Percentiles rank a stretch among this genome's conserved stretches.
phyloP scores from a whole-genome alignment of 192 early-diverging fungal species.

The Mortierella alpina region DNA sequence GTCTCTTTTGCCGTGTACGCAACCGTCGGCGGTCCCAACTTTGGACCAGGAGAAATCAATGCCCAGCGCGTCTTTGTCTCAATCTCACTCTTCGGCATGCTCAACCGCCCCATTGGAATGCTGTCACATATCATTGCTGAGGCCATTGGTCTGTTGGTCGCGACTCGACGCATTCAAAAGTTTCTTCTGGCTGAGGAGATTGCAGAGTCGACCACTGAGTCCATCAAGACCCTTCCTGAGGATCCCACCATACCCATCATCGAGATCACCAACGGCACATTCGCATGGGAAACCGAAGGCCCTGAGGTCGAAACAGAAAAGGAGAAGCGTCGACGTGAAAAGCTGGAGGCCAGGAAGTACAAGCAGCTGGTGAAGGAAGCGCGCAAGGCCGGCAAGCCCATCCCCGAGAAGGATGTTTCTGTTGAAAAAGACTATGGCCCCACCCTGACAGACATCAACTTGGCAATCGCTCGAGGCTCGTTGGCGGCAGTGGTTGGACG shows the following conservation, averaged over 20 bases:
- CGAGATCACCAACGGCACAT: slow-evolving; percentile 35
- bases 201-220: slow-evolving; percentile 10
- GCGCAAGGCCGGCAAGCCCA: slow-evolving; percentile 34
- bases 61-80: slow-evolving; percentile 38
- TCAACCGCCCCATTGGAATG: slow-evolving; percentile 43
- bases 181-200: slow-evolving; percentile 42
- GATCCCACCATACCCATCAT: slow-evolving; percentile 28
- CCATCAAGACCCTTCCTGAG: slow-evolving; percentile 16
- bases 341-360: slow-evolving; percentile 26
- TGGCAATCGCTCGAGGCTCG: slow-evolving; percentile 55
- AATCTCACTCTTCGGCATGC: slow-evolving; percentile 26
- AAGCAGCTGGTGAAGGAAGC: slow-evolving; percentile 40
- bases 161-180: slow-evolving; percentile 36
- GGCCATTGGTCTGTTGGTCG: slow-evolving; percentile 27
- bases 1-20: slow-evolving; percentile 43
- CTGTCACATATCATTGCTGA: slow-evolving; percentile 36
- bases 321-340: slow-evolving; percentile 27
- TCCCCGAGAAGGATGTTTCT: slow-evolving; percentile 21
- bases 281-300: slow-evolving; percentile 39
- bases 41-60: slow-evolving; percentile 25
- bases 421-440: slow-evolving; percentile 45
- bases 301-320: slow-evolving; percentile 40
- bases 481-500: slow-evolving; percentile 85
- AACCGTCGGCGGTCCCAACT: slow-evolving; percentile 24
- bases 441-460: slow-evolving; percentile 44